These are phyloP conservation scores for Scedosporium minutisporum DNA, from an alignment of 2,329 filamentous ascomycete species.

Conservation along the genomic window DNA sequence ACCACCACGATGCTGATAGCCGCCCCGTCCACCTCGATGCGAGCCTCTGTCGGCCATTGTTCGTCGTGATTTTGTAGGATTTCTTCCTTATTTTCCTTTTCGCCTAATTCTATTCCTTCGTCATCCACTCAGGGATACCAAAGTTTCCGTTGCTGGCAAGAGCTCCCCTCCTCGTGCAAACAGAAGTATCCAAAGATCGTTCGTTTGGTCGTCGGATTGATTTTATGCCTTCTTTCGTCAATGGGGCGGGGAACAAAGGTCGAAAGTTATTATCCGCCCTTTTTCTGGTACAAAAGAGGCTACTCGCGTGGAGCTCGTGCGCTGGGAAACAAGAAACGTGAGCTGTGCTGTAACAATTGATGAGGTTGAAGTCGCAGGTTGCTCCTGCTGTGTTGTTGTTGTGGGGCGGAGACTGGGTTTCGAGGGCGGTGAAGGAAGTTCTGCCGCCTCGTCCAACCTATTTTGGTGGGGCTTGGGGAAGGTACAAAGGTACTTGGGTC, in stretches of 20 bases:
- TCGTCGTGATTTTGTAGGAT: neutral
- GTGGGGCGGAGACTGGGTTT: neutral
- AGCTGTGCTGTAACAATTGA: neutral
- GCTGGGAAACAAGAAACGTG: conserved; percentile 1
- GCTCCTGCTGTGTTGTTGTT: neutral
- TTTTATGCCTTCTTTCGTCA: no score
- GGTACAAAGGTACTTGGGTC: neutral
- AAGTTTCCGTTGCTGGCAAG: no score
- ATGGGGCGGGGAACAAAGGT: neutral
- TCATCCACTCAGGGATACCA: no score
- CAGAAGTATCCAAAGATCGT: no score
- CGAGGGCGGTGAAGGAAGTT: neutral
- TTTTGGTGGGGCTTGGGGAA: neutral
- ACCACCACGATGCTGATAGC: conserved; percentile 36
- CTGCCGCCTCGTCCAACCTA: neutral
- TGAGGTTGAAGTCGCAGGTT: neutral
- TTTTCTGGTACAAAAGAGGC: conserved; percentile 2
- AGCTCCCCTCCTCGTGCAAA: no score
- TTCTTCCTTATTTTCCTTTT: neutral
- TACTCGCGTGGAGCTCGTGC: neutral
- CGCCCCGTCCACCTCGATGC: conserved; percentile 29
- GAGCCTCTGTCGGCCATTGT: conserved; percentile 18
- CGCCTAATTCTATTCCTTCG: no score
- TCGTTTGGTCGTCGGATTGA: no score
- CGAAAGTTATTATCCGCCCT: neutral